Percentiles rank a stretch among this genome's conserved stretches.
Conservation (phyloP, 2,329 filamentous ascomycete species). For the Pyrenochaeta sp. region DNA sequence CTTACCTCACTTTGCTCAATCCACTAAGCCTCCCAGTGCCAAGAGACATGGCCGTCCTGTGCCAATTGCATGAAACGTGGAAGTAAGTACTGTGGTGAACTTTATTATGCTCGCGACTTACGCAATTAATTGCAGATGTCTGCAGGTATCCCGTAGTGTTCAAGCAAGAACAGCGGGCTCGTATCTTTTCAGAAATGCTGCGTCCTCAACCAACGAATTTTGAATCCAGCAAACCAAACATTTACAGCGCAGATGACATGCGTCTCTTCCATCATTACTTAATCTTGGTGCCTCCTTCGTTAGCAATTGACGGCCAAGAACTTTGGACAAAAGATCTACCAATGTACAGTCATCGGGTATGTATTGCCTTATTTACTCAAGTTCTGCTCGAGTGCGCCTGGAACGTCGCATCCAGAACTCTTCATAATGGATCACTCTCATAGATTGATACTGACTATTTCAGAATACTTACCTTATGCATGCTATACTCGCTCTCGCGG, state of each 20-base stretch:
- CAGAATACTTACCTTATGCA: conserved; percentile 36
- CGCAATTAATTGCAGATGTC: conserved; percentile 8
- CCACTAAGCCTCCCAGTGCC: conserved; percentile 32
- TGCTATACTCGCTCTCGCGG: conserved; percentile 31
- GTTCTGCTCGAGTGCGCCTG: too few relatives aligned
- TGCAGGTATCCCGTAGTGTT: conserved; percentile 44
- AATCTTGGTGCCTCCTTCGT: conserved; percentile 47
- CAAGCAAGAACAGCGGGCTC: conserved; percentile 21
- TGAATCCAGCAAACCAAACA: conserved; percentile 21
- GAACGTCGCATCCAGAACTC: too few relatives aligned
- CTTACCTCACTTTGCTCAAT: not conserved
- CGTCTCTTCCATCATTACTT: conserved; percentile 64
- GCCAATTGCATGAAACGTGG: conserved; percentile 47
- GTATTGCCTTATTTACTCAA: not conserved
- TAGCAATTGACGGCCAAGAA: conserved; percentile 19
- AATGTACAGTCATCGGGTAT: conserved; percentile 21
- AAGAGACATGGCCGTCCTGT: conserved; percentile 49
- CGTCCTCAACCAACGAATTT: conserved; percentile 19
- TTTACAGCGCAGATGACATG: conserved; percentile 56
- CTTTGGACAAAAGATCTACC: conserved; percentile 28
- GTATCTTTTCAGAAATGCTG: conserved; percentile 12
- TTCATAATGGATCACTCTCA: not conserved
- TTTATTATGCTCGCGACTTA: too few relatives aligned
- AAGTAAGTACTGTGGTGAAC: conserved; percentile 12
- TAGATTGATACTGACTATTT: conserved; percentile 6